phyloP scores from a whole-genome alignment of 2,329 filamentous ascomycete species.

The Ascochyta viciae-villosae region DNA sequence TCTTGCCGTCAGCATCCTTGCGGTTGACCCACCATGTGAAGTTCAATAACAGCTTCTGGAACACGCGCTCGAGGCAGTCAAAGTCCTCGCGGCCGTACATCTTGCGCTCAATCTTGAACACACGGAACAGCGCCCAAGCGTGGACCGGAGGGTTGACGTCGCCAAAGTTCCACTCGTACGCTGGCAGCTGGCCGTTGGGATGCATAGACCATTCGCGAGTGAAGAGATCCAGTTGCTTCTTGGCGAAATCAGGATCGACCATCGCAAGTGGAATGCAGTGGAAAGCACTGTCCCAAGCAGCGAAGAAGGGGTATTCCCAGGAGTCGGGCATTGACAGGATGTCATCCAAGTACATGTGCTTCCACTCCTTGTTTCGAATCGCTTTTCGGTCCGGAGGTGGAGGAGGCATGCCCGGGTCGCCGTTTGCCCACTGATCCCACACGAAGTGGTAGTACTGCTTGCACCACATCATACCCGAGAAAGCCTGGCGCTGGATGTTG shows the following conservation, averaged over 20 bases:
- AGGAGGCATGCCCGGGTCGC: conserved; percentile 85
- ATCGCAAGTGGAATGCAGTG: conserved; percentile 95
- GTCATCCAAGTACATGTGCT: conserved; percentile 92
- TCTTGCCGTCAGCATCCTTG: conserved; percentile 93
- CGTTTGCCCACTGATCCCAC: conserved; percentile 98
- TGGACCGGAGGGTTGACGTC: conserved; percentile 97
- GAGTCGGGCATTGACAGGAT: conserved; percentile 98
- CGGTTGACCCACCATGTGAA: conserved; percentile 99
- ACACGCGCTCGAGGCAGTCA: conserved; percentile 94
- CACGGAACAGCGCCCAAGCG: conserved; percentile 93
- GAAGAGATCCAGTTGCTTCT: conserved; percentile 96
- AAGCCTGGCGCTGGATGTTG: conserved; percentile 93
- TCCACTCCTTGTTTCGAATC: conserved; percentile 89
- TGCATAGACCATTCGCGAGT: conserved; percentile 99
- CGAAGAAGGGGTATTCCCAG: conserved; percentile 98
- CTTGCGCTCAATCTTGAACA: conserved; percentile 98
- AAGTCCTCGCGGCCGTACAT: conserved; percentile 94
- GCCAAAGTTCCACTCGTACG: conserved; percentile 97
- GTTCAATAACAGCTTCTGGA: conserved; percentile 94
- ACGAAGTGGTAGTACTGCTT: conserved; percentile 97
- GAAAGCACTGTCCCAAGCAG: conserved; percentile 96
- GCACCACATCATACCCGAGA: conserved; percentile 97
- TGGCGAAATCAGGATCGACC: conserved; percentile 97
- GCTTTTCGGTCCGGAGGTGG: conserved; percentile 81
- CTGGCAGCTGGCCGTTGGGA: conserved; percentile 92